Conservation (phyloP, 2,329 filamentous ascomycete genomes). For the Penicillium sclerotiorum region DNA sequence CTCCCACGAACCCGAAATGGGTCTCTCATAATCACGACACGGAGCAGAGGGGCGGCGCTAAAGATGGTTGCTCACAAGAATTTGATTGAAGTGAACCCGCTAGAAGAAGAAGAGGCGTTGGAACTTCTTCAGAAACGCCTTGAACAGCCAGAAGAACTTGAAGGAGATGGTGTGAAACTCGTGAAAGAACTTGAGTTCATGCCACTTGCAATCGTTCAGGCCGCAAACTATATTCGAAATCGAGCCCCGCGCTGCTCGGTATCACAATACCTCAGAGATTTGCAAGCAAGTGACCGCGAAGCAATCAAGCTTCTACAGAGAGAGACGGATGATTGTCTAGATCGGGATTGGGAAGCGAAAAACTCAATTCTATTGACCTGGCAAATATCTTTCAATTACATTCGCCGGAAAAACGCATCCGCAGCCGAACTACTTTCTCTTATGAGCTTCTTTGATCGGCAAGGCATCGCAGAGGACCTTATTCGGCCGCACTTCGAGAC, state of each 20-base stretch:
- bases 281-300: not conserved
- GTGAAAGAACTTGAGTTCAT: not conserved
- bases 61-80: not conserved
- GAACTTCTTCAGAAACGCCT: not conserved
- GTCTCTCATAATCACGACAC: not conserved
- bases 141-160: not conserved
- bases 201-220: not conserved
- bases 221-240: not conserved
- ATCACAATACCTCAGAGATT: not conserved
- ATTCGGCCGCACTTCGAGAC: not conserved
- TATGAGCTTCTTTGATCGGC: not conserved
- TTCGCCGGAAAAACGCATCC: not conserved
- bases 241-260: not conserved
- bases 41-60: not conserved
- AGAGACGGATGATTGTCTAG: not conserved
- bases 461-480: not conserved
- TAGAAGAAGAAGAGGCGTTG: not conserved
- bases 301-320: not conserved
- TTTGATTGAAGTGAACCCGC: not conserved
- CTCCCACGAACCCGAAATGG: not conserved
- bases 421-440: not conserved
- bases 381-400: not conserved
- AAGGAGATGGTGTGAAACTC: not conserved
- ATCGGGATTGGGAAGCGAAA: not conserved
- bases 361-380: not conserved